Conservation (phyloP, 176 grass and related monocot genomes). For the Hordeum marinum region DNA sequence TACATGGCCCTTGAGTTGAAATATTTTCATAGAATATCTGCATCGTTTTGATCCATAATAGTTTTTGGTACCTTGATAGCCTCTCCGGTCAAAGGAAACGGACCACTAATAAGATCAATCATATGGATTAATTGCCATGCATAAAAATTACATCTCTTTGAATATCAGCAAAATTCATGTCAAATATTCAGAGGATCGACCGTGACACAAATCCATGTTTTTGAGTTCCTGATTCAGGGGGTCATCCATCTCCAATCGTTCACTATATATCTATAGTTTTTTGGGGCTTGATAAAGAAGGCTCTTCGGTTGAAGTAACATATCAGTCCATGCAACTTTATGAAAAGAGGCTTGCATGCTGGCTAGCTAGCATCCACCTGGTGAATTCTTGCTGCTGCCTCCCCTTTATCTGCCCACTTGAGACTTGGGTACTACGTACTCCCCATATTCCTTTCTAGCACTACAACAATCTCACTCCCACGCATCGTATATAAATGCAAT, state of each 20-base stretch:
- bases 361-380: conserved; percentile 17
- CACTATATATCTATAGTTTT: background rate
- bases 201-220: background rate
- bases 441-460: background rate
- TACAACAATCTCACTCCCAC: background rate
- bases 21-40: background rate
- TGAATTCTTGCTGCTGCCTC: conserved; percentile 9
- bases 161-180: background rate
- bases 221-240: background rate
- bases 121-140: too few species aligned
- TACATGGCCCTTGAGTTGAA: background rate
- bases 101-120: too few species aligned
- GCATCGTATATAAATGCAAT: background rate
- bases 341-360: background rate
- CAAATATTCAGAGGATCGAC: background rate
- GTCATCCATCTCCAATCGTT: background rate
- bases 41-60: background rate
- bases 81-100: too few species aligned
- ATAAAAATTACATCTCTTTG: background rate
- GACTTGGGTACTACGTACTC: background rate
- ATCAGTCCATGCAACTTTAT: background rate
- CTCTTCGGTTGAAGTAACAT: background rate
- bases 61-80: too few species aligned
- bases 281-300: background rate
- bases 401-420: conserved; percentile 11